Evolutionary conservation across 1,139 yeast species (phyloP), one percentile per base, ranked within the genome.

Genomic region (Candida pseudoviswanathii): DNA sequence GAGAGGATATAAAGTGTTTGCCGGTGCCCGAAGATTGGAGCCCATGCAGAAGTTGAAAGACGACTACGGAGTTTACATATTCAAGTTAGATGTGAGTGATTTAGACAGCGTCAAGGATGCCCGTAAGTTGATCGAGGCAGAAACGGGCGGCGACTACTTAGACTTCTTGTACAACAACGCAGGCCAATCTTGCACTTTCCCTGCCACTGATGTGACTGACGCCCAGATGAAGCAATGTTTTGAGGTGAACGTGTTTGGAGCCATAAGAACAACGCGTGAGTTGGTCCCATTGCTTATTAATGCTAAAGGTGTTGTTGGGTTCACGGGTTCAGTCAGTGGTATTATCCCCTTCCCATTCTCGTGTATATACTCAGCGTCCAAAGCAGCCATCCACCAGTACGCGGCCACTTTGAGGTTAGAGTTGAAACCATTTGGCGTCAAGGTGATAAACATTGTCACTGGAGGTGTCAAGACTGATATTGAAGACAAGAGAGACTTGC

Each of bases 281-380:
- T 76, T 88, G 49, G 60, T 77, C 1, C 77, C 78, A 3, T 72
- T 83, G 54, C 58, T 89, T 16, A 85, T 88, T 52, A 80, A 78
- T 41, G 84, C 89, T 1, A 77, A 84, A 59, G 96, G 96, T 4
- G 80, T 84, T 0, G 78, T 89, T 55, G 84, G 86, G 1, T 86
- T 86, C 62, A 87, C 94, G 0, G 94, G 95, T 1, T 85, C 92
- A 2, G 68, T 85, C 3, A 81, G 89, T 16, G 95, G 89, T 2
- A 54, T 82, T 27, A 66, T 79, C 10, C 85, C 89, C 4, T 83
- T 87, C 68, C 96, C 95, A 11, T 87, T 84, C 65, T 82, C 86
- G 1, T 71, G 86, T 21, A 75, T 83, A 25, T 89, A 89, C 62
- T 76, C 84, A n/a, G 77, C 92, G 2, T 67, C 86, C 1, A 89